Conservation (phyloP, 2,329 filamentous ascomycete species). For the Stagonosporopsis cucurbitacearum region DNA sequence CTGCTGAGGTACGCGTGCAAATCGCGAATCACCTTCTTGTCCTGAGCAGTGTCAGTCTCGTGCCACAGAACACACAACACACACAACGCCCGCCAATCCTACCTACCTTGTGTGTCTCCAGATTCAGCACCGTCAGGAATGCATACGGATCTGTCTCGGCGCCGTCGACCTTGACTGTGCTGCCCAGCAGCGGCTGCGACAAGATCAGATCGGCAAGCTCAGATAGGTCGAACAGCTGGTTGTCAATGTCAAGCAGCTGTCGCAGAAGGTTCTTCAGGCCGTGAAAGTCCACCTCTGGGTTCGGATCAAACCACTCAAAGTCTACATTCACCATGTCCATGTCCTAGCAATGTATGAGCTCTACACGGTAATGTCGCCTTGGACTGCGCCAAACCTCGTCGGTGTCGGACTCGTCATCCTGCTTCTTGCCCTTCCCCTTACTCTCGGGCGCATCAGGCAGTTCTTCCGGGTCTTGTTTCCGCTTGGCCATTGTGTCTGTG, state of each 20-base stretch:
- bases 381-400: slow-evolving; percentile 41
- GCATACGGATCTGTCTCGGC: slow-evolving; percentile 92
- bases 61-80: not conserved
- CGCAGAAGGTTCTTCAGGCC: slow-evolving; percentile 88
- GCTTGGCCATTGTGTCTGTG: slow-evolving; percentile 43
- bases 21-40: slow-evolving; percentile 73
- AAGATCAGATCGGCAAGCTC: slow-evolving; percentile 85
- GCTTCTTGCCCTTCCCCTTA: slow-evolving; percentile 37
- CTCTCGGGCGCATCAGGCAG: slow-evolving; percentile 44
- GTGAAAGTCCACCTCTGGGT: slow-evolving; percentile 89
- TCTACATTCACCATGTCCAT: slow-evolving; percentile 93
- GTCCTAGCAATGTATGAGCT: slow-evolving; percentile 62
- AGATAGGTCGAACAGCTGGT: slow-evolving; percentile 84
- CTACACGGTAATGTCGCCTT: not conserved
- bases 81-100: slow-evolving; percentile 6
- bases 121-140: slow-evolving; percentile 86
- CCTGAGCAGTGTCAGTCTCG: slow-evolving; percentile 46
- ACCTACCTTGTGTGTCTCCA: slow-evolving; percentile 72
- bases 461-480: slow-evolving; percentile 46
- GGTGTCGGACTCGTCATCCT: slow-evolving; percentile 46
- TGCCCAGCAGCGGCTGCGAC: slow-evolving; percentile 85
- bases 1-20: slow-evolving; percentile 73
- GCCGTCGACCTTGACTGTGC: slow-evolving; percentile 96
- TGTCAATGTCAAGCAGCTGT: slow-evolving; percentile 90
- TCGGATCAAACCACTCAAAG: slow-evolving; percentile 98